Evolutionary conservation across 306 rosid genomes (phyloP).

Genomic region (Quercus mongolica): DNA sequence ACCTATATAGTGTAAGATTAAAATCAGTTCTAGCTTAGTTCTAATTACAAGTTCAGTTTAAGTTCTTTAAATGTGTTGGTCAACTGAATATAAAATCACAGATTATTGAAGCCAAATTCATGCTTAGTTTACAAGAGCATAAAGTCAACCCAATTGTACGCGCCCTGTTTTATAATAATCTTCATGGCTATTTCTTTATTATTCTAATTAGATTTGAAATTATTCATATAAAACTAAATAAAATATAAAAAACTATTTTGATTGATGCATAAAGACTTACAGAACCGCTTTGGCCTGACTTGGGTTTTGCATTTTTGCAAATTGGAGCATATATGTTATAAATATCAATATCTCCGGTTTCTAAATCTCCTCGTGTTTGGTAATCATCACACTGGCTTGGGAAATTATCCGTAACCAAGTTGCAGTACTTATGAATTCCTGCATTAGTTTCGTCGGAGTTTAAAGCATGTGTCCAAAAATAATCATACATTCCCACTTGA

Average conservation of each 20-base stretch:
- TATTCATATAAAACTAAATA: neutral
- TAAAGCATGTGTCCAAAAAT: constrained; percentile 48
- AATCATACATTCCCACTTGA: constrained; percentile 37
- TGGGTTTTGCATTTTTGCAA: constrained; percentile 27
- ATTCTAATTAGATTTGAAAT: neutral
- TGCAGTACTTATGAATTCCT: constrained; percentile 40
- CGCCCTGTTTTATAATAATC: no score
- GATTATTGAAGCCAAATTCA: neutral
- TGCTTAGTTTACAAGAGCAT: no score
- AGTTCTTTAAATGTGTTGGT: no score
- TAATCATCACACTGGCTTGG: constrained; percentile 25
- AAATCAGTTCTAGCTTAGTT: neutral
- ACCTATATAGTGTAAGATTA: constrained; percentile 29
- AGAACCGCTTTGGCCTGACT: constrained; percentile 11
- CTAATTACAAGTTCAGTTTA: no score
- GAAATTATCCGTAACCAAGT: constrained; percentile 16
- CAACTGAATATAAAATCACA: neutral
- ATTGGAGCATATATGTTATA: constrained; percentile 49
- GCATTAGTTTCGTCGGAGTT: constrained; percentile 50
- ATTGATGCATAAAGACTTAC: constrained; percentile 26
- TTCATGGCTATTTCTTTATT: no score
- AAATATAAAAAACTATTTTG: neutral
- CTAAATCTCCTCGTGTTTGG: neutral
- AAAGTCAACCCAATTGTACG: no score
- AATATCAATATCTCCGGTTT: constrained; percentile 27